Evolutionary conservation across 371 early-diverging fungal genomes (phyloP).

Genomic region (Globomyces sp.): DNA sequence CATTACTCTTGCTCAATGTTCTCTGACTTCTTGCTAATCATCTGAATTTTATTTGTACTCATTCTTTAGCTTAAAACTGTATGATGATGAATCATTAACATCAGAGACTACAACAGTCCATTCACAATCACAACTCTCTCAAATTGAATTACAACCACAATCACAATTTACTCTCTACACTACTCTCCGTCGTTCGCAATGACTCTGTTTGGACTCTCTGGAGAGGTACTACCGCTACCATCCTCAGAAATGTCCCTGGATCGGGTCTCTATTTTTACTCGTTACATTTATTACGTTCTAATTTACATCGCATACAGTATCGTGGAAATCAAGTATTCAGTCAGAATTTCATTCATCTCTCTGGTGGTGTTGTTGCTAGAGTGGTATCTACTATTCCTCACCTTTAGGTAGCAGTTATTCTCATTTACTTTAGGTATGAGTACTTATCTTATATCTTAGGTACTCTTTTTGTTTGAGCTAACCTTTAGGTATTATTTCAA

Average conservation of each 20-base stretch:
- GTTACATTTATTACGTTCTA: conserved; percentile 47
- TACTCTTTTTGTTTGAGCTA: too few species aligned
- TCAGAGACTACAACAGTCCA: conserved; percentile 30
- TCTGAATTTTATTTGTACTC: not conserved
- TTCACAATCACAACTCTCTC: not conserved
- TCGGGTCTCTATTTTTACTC: conserved; percentile 76
- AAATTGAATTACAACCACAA: conserved; percentile 16
- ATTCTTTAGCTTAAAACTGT: conserved; percentile 23
- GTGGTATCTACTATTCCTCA: conserved; percentile 38
- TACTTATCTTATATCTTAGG: too few species aligned
- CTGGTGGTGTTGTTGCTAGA: conserved; percentile 80
- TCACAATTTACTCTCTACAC: conserved; percentile 18
- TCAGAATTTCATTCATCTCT: conserved; percentile 54
- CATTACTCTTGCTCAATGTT: not conserved
- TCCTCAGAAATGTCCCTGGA: conserved; percentile 78
- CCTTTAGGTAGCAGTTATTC: not conserved
- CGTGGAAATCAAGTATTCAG: not conserved
- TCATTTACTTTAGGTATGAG: not conserved
- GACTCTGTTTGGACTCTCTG: conserved; percentile 66
- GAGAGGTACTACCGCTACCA: conserved; percentile 75
- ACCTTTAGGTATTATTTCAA: too few species aligned
- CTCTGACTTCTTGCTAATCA: too few species aligned
- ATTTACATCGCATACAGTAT: not conserved
- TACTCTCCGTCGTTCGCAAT: conserved; percentile 18
- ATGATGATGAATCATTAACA: conserved; percentile 2